phyloP scores from a whole-genome alignment of 1,284 basidiomycete genomes.

The Ganoderma sinense region DNA sequence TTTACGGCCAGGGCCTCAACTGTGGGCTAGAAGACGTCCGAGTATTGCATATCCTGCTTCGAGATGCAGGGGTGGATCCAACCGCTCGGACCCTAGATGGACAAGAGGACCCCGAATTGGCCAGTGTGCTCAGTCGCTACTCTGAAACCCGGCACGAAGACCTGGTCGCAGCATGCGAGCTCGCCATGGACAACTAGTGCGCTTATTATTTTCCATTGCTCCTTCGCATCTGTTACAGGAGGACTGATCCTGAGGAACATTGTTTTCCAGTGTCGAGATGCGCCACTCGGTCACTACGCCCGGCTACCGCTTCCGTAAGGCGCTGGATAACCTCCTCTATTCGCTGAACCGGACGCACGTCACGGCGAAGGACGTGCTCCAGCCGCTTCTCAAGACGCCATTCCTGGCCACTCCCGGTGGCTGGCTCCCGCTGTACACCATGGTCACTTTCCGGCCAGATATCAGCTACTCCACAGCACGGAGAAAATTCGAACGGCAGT shows the following conservation, averaged over 20 bases:
- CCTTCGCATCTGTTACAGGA: constrained; percentile 4
- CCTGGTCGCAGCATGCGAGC: constrained; percentile 87
- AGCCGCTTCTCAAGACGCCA: constrained; percentile 44
- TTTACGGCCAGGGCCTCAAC: constrained; percentile 98
- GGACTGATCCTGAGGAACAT: not conserved
- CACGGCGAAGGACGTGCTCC: constrained; percentile 42
- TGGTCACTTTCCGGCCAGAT: constrained; percentile 97
- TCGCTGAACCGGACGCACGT: constrained; percentile 58
- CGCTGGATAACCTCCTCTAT: constrained; percentile 82
- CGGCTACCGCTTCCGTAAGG: constrained; percentile 82
- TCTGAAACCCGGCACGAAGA: constrained; percentile 86
- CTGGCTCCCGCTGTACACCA: constrained; percentile 95
- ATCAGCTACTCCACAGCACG: constrained; percentile 85
- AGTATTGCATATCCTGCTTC: constrained; percentile 82
- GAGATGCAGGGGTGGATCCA: constrained; percentile 68
- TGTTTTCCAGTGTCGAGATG: constrained; percentile 84
- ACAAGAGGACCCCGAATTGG: constrained; percentile 64
- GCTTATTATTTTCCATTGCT: constrained; percentile 42
- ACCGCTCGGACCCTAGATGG: constrained; percentile 41
- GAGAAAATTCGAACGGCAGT: constrained; percentile 69
- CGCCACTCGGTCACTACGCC: constrained; percentile 89
- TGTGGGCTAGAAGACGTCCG: constrained; percentile 98
- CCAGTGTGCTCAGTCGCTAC: constrained; percentile 77
- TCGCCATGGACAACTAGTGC: constrained; percentile 97
- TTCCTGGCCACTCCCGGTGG: constrained; percentile 68